Base-by-base conservation (phyloP, 192 early-diverging fungal species). In the Linnemannia schmuckeri region DNA sequence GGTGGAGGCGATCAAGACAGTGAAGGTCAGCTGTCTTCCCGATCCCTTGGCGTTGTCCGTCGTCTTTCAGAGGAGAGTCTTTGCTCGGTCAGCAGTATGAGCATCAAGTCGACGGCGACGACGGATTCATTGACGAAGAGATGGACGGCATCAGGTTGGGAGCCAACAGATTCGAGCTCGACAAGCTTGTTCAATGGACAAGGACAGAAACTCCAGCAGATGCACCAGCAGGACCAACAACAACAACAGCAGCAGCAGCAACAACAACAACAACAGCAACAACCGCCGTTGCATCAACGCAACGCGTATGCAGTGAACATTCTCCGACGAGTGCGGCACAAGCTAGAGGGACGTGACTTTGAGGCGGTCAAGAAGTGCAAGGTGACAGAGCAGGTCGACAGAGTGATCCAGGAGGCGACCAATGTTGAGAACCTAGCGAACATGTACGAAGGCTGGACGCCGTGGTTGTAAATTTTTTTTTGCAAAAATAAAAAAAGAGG, bases 391-490 rank as follows among this genome's bases (percentile, higher is more conserved):
- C 94, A 95, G 76, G 94, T 95, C 7, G 92, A 93, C 5, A 84
- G 81, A 38, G 86, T 96, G 9, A 94, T 97, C 47, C 81, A 91
- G 35, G 89, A 96, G 77, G 96, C 96, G 6, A 93, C 83, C 1
- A 90, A 91, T 79, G 81, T 88, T 7, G 92, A 95, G 74, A 95
- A 95, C 81, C 86, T 97, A 13, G 89, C 93, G n/a, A 78, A 89
- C 27, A 96, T 97, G 96, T 97, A 95, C 77, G 96, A 97, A 88
- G 96, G 96, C 3, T 97, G 96, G 96, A 97, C 96, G 74, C 90
- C 92, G 33, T 97, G 96, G 96, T 93, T 97, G 37, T 97, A 92
- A 85, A 37, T 54, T n/a, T 41, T 41, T 24, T 41, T 41, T n/a
- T 3, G 70, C 9, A 41, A 41, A 71, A 35, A 33, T 42, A 38